Evolutionary conservation across 225 moss, liverwort and hornwort species (phyloP).

Genomic region (Marchantia polymorpha): DNA sequence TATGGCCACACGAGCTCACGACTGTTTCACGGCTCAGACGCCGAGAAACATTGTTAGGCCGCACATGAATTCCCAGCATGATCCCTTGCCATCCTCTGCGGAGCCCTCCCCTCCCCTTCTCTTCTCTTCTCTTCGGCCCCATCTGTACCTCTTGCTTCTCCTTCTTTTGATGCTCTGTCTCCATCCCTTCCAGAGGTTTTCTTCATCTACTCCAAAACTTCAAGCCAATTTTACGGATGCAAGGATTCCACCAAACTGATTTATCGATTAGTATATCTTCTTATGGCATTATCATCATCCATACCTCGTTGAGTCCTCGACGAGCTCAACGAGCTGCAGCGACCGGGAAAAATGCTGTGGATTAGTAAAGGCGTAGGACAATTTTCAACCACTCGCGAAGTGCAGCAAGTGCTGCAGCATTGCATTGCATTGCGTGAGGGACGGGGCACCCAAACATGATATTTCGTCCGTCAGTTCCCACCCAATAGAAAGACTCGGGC

Average conservation of each 20-base stretch:
- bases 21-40: too few species aligned
- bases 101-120: too few species aligned
- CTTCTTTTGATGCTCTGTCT: neutral
- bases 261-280: neutral
- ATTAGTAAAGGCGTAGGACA: too few species aligned
- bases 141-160: too few species aligned
- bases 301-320: too few species aligned
- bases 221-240: neutral
- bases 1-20: neutral
- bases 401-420: too few species aligned
- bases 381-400: too few species aligned
- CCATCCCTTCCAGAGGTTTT: neutral
- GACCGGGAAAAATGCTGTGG: neutral
- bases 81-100: neutral
- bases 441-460: neutral
- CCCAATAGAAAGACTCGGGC: neutral
- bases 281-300: neutral
- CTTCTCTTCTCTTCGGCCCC: too few species aligned
- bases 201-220: neutral
- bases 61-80: neutral
- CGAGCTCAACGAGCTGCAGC: neutral
- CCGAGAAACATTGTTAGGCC: neutral
- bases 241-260: neutral
- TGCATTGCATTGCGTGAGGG: neutral
- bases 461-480: neutral